A percentile compares a stretch with the other conserved stretches of the same genome.
Evolutionary conservation across 139 green algal species (phyloP).

Genomic region (Tetraselmis chui): DNA sequence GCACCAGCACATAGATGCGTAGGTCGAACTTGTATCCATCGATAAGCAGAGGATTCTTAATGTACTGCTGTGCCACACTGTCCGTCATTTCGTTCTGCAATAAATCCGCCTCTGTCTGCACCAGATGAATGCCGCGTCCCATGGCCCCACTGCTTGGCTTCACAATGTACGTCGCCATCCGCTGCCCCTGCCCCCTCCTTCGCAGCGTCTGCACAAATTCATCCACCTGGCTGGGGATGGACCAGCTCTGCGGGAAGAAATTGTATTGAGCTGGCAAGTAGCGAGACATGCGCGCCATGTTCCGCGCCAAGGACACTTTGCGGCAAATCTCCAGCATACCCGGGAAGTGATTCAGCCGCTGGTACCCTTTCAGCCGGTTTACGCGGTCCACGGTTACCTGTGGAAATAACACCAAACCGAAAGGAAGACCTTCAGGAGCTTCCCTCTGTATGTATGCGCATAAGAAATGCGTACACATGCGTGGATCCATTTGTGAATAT

Average conservation of each 20-base stretch:
- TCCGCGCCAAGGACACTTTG: slow-evolving; percentile 31
- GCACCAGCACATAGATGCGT: slow-evolving; percentile 59
- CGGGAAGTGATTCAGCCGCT: slow-evolving; percentile 52
- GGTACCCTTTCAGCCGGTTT: slow-evolving; percentile 30
- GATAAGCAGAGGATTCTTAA: slow-evolving; percentile 45
- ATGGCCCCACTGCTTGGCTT: slow-evolving; percentile 26
- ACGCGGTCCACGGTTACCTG: slow-evolving; percentile 37
- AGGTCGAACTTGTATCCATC: slow-evolving; percentile 69
- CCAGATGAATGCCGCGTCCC: slow-evolving; percentile 63
- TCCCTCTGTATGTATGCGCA: neutral
- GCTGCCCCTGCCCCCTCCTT: neutral
- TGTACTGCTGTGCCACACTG: slow-evolving; percentile 41
- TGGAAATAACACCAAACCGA: neutral
- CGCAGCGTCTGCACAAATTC: slow-evolving; percentile 31
- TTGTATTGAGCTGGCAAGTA: slow-evolving; percentile 24
- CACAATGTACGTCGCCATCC: slow-evolving; percentile 34
- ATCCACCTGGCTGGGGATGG: slow-evolving; percentile 35
- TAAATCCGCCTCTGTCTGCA: slow-evolving; percentile 37
- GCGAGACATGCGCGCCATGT: slow-evolving; percentile 32
- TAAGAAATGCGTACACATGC: neutral
- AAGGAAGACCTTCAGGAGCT: neutral
- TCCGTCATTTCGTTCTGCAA: slow-evolving; percentile 27
- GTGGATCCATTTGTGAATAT: too few species aligned
- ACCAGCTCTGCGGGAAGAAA: slow-evolving; percentile 23
- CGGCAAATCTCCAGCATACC: slow-evolving; percentile 53